Evolutionary conservation across 2,329 filamentous ascomycete genomes (phyloP), one percentile per base, ranked within the genome.

Genomic region (Trichoderma oligosporum): DNA sequence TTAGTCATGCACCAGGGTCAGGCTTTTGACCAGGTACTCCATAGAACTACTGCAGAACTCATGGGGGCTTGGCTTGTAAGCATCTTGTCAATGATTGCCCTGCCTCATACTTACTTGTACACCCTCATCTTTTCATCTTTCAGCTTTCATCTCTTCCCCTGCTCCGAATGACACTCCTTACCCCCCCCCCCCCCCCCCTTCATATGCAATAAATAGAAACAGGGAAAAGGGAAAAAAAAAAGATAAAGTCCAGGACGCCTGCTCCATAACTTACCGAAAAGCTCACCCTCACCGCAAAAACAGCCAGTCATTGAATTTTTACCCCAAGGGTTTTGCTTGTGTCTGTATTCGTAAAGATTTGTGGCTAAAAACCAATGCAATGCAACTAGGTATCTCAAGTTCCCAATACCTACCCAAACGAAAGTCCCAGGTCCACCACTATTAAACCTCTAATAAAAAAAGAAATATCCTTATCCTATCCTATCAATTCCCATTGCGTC

Each of bases 1-100:
- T n/a, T 53, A 44, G 49, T 53, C 49, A 53, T 27, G 49, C 49
- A 53, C 49, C 38, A 44, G 49, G 27, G 25, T 53, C 38, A 44
- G 38, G 38, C 49, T 41, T 33, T 29, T 53, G n/a, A n/a, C n/a
- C n/a, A n/a, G n/a, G n/a, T 18, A n/a, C 18, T 48, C 2, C 6
- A 35, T 14, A 6, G 27, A 53, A 53, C 38, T 42, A 35, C 49
- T 53, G 49, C 49, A 53, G 38, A 44, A 44, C 27, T 27, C 27
- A 42, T 33, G 48, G 36, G 25, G 48, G 35, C 29, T 8, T 47
- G 44, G n/a, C n/a, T n/a, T n/a, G n/a, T n/a, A n/a, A n/a, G n/a
- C n/a, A n/a, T n/a, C n/a, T n/a, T n/a, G n/a, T n/a, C n/a, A n/a
- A n/a, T n/a, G n/a, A n/a, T n/a, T n/a, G n/a, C n/a, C n/a, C n/a